A percentile compares a stretch with the other conserved stretches of the same genome.
These are phyloP conservation scores for Ilyonectria sp. DNA, from an alignment of 2,329 filamentous ascomycete species.

Conservation along the genomic window DNA sequence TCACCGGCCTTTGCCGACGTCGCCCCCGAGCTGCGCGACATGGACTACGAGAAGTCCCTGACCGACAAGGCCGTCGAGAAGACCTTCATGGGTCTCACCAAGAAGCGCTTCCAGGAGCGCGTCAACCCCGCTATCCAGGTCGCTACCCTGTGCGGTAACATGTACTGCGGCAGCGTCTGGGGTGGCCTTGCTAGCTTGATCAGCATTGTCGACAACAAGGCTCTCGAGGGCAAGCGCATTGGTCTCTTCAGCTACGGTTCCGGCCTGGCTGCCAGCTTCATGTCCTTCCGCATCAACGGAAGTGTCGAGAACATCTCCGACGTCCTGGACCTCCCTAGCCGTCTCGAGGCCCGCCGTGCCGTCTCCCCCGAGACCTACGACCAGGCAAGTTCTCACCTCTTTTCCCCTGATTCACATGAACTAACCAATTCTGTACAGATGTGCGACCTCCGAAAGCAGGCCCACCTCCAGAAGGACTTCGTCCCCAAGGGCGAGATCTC, in stretches of 20 bases:
- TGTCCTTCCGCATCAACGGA: conserved; percentile 81
- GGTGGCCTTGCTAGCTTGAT: conserved; percentile 82
- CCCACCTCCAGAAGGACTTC: conserved; percentile 86
- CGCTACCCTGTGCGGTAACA: conserved; percentile 81
- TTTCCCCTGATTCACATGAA: not conserved
- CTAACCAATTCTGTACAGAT: conserved; percentile 65
- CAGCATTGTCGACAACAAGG: conserved; percentile 73
- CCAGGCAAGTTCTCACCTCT: conserved; percentile 66
- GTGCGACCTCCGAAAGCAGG: conserved; percentile 86
- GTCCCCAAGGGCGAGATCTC: conserved; percentile 78
- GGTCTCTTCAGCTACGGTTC: conserved; percentile 86
- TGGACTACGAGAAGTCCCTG: conserved; percentile 85
- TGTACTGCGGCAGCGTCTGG: conserved; percentile 81
- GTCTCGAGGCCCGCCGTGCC: conserved; percentile 75
- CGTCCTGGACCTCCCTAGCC: conserved; percentile 78
- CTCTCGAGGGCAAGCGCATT: conserved; percentile 79
- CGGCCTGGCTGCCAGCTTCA: conserved; percentile 79
- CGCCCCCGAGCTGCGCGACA: conserved; percentile 80
- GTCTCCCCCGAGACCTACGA: conserved; percentile 83
- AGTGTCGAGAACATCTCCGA: conserved; percentile 78
- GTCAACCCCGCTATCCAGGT: conserved; percentile 82
- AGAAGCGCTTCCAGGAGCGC: conserved; percentile 87
- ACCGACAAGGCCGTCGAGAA: conserved; percentile 89
- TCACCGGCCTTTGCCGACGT: conserved; percentile 80
- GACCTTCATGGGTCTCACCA: conserved; percentile 86